Conservation (phyloP, 192 early-diverging fungal species). For the Piromyces finnis region DNA sequence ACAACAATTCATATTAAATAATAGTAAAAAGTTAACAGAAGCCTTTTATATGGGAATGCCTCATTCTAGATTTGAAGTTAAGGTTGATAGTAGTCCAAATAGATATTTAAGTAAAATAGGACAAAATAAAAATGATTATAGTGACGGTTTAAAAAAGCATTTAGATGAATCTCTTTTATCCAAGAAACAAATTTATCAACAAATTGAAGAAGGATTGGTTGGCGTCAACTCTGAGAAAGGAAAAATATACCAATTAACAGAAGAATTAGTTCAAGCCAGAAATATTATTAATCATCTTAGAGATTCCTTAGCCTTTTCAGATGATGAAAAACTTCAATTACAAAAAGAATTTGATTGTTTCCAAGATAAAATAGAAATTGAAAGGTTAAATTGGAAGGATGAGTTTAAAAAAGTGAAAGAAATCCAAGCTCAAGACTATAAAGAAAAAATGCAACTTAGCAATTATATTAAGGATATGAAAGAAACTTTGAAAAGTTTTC, state of each 20-base stretch:
- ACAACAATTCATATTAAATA: neutral
- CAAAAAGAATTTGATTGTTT: neutral
- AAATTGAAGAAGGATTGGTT: neutral
- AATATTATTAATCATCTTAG: neutral
- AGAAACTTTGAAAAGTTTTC: neutral
- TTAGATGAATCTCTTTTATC: neutral
- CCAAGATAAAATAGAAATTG: neutral
- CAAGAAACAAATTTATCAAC: neutral
- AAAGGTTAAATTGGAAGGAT: neutral
- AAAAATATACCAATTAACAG: neutral
- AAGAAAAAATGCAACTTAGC: neutral
- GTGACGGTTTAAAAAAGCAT: neutral
- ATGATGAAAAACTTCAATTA: neutral
- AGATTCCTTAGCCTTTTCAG: neutral
- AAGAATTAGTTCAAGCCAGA: neutral
- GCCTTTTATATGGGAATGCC: neutral
- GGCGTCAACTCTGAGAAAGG: neutral
- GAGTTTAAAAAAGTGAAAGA: neutral
- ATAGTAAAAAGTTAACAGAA: neutral
- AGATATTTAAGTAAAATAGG: neutral
- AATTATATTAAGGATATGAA: neutral
- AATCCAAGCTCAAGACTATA: neutral
- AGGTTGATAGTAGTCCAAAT: neutral
- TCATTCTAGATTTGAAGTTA: neutral
- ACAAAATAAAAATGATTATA: neutral